Percentiles rank a stretch among this genome's conserved stretches.
Conservation (phyloP, 2,329 filamentous ascomycete species). For the Ceratocystiopsis minuta region DNA sequence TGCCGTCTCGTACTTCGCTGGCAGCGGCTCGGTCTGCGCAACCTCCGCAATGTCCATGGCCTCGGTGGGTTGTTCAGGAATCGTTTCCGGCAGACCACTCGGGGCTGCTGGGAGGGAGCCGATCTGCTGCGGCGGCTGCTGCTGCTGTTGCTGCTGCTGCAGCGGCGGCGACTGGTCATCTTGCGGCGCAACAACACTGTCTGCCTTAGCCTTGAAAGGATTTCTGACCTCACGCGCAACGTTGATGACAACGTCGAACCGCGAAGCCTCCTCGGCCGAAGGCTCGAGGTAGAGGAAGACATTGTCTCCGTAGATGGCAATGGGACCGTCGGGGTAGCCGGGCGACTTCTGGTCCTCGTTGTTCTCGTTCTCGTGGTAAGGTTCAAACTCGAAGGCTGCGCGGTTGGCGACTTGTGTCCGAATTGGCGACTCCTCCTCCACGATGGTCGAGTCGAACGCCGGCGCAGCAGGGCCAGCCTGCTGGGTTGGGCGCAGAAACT, state of each 20-base stretch:
- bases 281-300: conserved; percentile 70
- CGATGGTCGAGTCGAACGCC: conserved; percentile 25
- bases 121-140: conserved; percentile 13
- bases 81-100: conserved; percentile 1
- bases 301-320: conserved; percentile 62
- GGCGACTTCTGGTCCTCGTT: conserved; percentile 67
- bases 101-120: conserved; percentile 5
- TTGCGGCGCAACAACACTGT: too few species aligned
- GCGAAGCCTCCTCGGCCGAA: conserved; percentile 55
- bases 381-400: conserved; percentile 38
- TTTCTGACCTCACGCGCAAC: conserved; percentile 69
- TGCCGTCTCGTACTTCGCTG: too few species aligned
- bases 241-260: conserved; percentile 71
- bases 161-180: background rate
- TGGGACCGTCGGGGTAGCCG: conserved; percentile 65
- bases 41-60: conserved; percentile 37
- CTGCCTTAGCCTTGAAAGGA: conserved; percentile 34
- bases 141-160: conserved; percentile 5
- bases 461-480: conserved; percentile 12
- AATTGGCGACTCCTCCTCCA: conserved; percentile 40
- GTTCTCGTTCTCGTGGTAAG: conserved; percentile 48
- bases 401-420: conserved; percentile 43
- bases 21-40: too few species aligned
- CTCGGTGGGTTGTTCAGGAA: conserved; percentile 23
- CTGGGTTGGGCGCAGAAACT: conserved; percentile 35